Evolutionary conservation across 2,329 filamentous ascomycete species (phyloP).

Genomic region (Fusarium subtropicale): DNA sequence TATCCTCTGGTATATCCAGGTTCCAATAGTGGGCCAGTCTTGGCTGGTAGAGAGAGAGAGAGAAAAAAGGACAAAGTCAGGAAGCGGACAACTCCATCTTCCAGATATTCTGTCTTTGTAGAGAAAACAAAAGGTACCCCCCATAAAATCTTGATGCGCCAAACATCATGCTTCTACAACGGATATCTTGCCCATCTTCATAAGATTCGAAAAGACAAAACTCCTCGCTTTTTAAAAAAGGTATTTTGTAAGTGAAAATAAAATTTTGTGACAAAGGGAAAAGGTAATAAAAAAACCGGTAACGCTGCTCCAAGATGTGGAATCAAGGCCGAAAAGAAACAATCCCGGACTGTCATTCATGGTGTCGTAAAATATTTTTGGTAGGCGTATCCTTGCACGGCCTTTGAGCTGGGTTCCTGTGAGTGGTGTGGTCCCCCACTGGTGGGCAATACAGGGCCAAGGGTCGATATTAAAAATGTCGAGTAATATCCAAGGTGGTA

Average conservation of each 20-base stretch:
- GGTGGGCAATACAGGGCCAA: slow-evolving; percentile 18
- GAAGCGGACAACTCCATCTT: slow-evolving; percentile 38
- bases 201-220: slow-evolving; percentile 46
- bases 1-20: slow-evolving; percentile 20
- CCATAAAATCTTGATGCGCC: slow-evolving; percentile 43
- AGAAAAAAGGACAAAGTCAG: slow-evolving; percentile 11
- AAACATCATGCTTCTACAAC: slow-evolving; percentile 48
- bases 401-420: slow-evolving; percentile 29
- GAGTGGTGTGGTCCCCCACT: slow-evolving; percentile 12
- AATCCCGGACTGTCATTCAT: slow-evolving; percentile 46
- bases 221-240: slow-evolving; percentile 46
- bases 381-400: slow-evolving; percentile 42
- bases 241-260: slow-evolving; percentile 23
- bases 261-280: slow-evolving; percentile 28
- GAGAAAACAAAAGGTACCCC: slow-evolving; percentile 26
- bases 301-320: slow-evolving; percentile 28
- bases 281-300: slow-evolving; percentile 8
- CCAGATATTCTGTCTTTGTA: slow-evolving; percentile 30
- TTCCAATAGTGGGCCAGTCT: slow-evolving; percentile 13
- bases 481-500: slow-evolving; percentile 36
- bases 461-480: slow-evolving; percentile 41
- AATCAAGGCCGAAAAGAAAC: slow-evolving; percentile 38
- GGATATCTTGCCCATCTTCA: slow-evolving; percentile 45
- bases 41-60: slow-evolving; percentile 14
- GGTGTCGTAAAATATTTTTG: slow-evolving; percentile 42